Percentiles rank a stretch among this genome's conserved stretches.
Conservation (phyloP, 345 rosid genomes). For the Lagerstroemia speciosa region DNA sequence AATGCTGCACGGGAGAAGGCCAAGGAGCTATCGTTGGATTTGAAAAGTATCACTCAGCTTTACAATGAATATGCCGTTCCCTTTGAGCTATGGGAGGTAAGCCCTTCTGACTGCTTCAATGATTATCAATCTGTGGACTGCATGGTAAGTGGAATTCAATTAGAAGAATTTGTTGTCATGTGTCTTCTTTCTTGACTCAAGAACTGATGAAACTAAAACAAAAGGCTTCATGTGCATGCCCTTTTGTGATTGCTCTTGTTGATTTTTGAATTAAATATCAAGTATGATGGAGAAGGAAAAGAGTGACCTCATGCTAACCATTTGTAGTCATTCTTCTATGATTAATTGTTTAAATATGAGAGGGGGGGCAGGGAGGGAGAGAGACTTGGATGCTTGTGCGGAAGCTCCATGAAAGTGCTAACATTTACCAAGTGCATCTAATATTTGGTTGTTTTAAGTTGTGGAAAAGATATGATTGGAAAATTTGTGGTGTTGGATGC, state of each 20-base stretch:
- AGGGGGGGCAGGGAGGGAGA: background rate
- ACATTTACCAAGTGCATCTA: background rate
- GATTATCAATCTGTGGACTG: background rate
- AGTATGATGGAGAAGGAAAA: background rate
- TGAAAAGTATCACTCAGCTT: slow-evolving; percentile 87
- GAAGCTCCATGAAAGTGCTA: background rate
- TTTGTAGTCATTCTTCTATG: background rate
- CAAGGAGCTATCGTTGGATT: slow-evolving; percentile 78
- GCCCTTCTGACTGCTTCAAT: slow-evolving; percentile 5
- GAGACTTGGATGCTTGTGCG: background rate
- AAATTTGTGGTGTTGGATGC: background rate
- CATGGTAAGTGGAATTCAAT: background rate
- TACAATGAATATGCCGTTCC: slow-evolving; percentile 97
- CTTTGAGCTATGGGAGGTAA: slow-evolving; percentile 96
- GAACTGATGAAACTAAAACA: background rate
- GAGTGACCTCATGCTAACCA: background rate
- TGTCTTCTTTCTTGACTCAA: background rate
- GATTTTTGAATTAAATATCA: background rate
- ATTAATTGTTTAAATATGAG: background rate
- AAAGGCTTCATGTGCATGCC: background rate
- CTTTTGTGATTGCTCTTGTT: background rate
- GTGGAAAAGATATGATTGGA: background rate
- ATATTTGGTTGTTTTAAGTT: background rate
- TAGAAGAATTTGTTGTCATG: background rate
- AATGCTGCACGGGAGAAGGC: slow-evolving; percentile 66